phyloP scores from a whole-genome alignment of 225 moss, liverwort and hornwort species.

The Anthoceros angustus region DNA sequence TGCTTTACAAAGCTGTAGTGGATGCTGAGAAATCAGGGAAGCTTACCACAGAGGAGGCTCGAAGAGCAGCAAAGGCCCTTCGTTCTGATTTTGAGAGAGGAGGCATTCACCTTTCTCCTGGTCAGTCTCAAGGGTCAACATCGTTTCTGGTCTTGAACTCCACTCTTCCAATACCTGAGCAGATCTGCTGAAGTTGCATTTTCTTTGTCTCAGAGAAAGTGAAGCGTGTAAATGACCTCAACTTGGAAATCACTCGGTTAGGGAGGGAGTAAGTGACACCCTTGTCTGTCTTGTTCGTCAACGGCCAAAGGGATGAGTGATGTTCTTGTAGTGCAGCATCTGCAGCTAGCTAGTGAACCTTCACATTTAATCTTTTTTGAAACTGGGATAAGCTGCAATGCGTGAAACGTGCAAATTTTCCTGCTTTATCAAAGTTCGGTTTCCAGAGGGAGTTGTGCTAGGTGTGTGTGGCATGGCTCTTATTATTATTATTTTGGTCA shows the following conservation, averaged over 20 bases:
- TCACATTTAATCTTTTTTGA: slow-evolving; percentile 1
- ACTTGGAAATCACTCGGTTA: slow-evolving; percentile 92
- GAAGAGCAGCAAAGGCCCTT: slow-evolving; percentile 82
- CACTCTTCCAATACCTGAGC: background rate
- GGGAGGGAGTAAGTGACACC: slow-evolving; percentile 86
- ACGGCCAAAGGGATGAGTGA: background rate
- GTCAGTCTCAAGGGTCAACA: slow-evolving; percentile 18
- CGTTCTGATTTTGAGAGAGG: slow-evolving; percentile 97
- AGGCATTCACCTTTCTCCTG: slow-evolving; percentile 88
- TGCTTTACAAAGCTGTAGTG: slow-evolving; percentile 90
- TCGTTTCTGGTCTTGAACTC: background rate
- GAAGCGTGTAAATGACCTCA: slow-evolving; percentile 86
- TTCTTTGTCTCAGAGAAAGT: slow-evolving; percentile 54
- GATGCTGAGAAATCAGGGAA: slow-evolving; percentile 67
- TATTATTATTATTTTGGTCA: too few species aligned
- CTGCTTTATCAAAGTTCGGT: too few species aligned
- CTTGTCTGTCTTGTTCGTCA: background rate
- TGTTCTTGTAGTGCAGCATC: background rate
- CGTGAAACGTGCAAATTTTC: background rate
- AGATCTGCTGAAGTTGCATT: background rate
- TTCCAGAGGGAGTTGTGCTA: too few species aligned
- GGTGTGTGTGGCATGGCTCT: too few species aligned
- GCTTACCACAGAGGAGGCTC: slow-evolving; percentile 70
- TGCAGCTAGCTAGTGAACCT: slow-evolving; percentile 12
- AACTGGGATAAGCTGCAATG: slow-evolving; percentile 3